Base-by-base conservation (phyloP, 345 rosid species). In the Brassica rapa region DNA sequence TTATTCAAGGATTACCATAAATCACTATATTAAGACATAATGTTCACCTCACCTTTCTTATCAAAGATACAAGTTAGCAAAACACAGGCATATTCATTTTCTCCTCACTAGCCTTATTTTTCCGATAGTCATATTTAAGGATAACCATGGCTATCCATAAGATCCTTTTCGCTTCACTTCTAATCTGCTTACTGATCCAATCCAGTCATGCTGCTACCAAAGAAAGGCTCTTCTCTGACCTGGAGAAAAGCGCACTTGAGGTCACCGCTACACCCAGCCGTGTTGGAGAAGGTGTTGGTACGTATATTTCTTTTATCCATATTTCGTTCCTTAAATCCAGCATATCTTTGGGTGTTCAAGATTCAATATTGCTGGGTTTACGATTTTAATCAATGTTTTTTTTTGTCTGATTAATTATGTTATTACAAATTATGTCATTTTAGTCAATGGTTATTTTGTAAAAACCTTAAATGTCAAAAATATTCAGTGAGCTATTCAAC, bases 231-330 rank as follows among this genome's bases (percentile, higher is more conserved):
- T 86, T 89, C 73, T 62, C 86, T 23, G 68, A 89, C 8, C 85
- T 89, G 19, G 69, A 76, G 53, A 72, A 79, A 25, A 46, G 49
- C 4, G 75, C 87, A 12, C 71, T 91, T 23, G 68, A 69, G 4
- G 86, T 87, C 80, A 70, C 81, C 27, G 82, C 87, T 12, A 82
- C 83, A n/a, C 76, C 87, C 3, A 78, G 71, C 70, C 60, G 70
- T 21, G 5, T 1, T 4, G 62, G 62, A 59, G 82, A 80, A n/a
- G 76, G 74, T 63, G 80, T 77, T 56, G 90, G 92, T 32, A 4
- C 25, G 75, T 29, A 70, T 19, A 59, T 32, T 46, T 24, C 3
- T 27, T 15, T 19, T 25, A 37, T 55, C 12, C 14, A 19, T 53
- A 33, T 14, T 46, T 41, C 1, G 29, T 25, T 60, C 4, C 6